Evolutionary conservation across 2,329 filamentous ascomycete species (phyloP).

Genomic region (Colletotrichum falcatum): DNA sequence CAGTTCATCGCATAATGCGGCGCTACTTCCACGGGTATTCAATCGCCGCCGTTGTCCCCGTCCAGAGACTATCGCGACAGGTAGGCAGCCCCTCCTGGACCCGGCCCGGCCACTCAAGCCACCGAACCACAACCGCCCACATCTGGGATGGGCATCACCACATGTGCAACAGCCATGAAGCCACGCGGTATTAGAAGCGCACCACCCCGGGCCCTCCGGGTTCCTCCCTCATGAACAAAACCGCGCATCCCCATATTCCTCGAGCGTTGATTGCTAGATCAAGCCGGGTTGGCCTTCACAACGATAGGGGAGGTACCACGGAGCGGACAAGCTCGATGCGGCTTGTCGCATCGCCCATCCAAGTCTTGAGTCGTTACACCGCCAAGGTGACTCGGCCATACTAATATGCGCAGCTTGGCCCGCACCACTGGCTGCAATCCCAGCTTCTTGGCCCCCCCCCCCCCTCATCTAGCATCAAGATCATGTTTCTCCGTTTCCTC

Average conservation of each 20-base stretch:
- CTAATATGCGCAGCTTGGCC: slow-evolving; percentile 23
- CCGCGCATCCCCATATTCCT: slow-evolving; percentile 17
- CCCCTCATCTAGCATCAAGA: slow-evolving; percentile 26
- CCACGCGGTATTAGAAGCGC: slow-evolving; percentile 1
- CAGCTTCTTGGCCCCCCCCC: slow-evolving; percentile 39
- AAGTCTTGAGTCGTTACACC: slow-evolving; percentile 32
- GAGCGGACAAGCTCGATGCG: neutral
- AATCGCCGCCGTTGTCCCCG: slow-evolving; percentile 18
- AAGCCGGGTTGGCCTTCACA: neutral
- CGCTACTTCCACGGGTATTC: neutral
- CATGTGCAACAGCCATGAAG: slow-evolving; percentile 7
- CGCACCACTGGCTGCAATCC: slow-evolving; percentile 19
- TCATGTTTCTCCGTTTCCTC: slow-evolving; percentile 17
- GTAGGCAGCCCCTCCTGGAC: neutral
- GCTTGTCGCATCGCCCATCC: neutral
- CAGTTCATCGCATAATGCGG: slow-evolving; percentile 5
- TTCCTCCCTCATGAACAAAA: slow-evolving; percentile 5
- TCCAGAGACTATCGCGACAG: neutral
- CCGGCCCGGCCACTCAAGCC: neutral
- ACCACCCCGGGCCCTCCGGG: neutral
- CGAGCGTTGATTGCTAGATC: neutral
- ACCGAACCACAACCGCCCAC: slow-evolving; percentile 6
- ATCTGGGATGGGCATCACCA: slow-evolving; percentile 10
- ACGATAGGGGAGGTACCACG: neutral
- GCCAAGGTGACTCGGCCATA: slow-evolving; percentile 38